Evolutionary conservation across 768 basidiomycete genomes (phyloP).

Genomic region (Amyloporia xantha): DNA sequence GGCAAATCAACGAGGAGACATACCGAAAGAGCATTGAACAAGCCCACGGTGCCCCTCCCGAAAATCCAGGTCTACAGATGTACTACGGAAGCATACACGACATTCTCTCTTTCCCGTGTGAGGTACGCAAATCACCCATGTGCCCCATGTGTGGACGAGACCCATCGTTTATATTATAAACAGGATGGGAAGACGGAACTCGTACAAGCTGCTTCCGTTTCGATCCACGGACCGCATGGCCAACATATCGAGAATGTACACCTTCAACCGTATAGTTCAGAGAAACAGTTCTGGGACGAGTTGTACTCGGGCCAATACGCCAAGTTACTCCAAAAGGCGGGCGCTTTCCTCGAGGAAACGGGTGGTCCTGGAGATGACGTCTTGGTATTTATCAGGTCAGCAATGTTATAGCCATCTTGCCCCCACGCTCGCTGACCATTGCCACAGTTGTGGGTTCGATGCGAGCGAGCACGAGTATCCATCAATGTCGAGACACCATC

Average conservation of each 20-base stretch:
- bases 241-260: slow-evolving; percentile 88
- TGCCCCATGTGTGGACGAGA: no score
- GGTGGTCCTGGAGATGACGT: slow-evolving; percentile 61
- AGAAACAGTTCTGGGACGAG: slow-evolving; percentile 67
- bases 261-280: slow-evolving; percentile 62
- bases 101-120: slow-evolving; percentile 86
- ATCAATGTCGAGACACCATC: slow-evolving; percentile 87
- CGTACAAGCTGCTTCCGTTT: slow-evolving; percentile 83
- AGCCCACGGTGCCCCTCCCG: slow-evolving; percentile 30
- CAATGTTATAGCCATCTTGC: neutral
- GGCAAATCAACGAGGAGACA: slow-evolving; percentile 88
- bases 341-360: slow-evolving; percentile 63
- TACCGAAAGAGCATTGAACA: slow-evolving; percentile 61
- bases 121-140: slow-evolving; percentile 38
- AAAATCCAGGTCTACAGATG: slow-evolving; percentile 47
- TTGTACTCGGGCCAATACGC: slow-evolving; percentile 66
- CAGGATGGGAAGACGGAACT: slow-evolving; percentile 77
- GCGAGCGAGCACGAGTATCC: slow-evolving; percentile 88
- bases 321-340: slow-evolving; percentile 57
- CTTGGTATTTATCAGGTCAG: slow-evolving; percentile 81
- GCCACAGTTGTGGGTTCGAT: slow-evolving; percentile 90
- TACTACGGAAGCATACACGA: slow-evolving; percentile 96
- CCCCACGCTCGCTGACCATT: no score
- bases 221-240: slow-evolving; percentile 71
- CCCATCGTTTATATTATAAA: slow-evolving; percentile 30